Evolutionary conservation across 108 stramenopile species (phyloP), one percentile per base, ranked within the genome.

Genomic region (Mayamaea pseudoterrestris): DNA sequence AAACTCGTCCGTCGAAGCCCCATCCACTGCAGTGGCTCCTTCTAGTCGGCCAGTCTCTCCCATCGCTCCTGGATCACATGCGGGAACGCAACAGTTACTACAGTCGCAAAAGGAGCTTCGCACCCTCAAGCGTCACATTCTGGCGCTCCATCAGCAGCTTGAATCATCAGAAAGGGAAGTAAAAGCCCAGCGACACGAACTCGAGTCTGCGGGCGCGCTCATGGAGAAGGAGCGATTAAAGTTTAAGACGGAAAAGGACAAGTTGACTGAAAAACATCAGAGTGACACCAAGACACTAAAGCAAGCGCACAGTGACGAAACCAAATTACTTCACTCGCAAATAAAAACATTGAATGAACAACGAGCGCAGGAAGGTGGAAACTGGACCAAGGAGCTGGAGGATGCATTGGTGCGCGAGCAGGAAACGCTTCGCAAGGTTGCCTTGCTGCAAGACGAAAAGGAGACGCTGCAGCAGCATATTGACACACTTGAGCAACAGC

Each of bases 91-190:
- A 11, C 32, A 34, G 20, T 39, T 20, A 8, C 37, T 14, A 5
- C 51, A 69, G 35, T 57, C 61, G 0, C 68, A 66, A 39, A 87
- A 80, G 47, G 78, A 87, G 61, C 50, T 63, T 12, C 66, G 81
- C 16, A 74, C 63, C 17, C 55, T 82, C 9, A 63, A 80, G 23
- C 78, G 81, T 0, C 73, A 83, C 56, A 65, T 88, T 14, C 71
- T 88, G n/a, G 50, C 73, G 32, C 74, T 88, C 14, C 80, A 79
- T 55, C 44, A 61, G 35, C 66, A 76, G 30, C 72, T 88, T 21
- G 80, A 83, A 51, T 41, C 69, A 17, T 78, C 86, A 6, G 86
- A 88, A 61, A 36, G 41, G 18, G 86, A 88, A 76, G 53, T 88
- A 11, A 53, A 69, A 48, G 86, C 86, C 8, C 81, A 78, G 30